Evolutionary conservation across 2,329 filamentous ascomycete species (phyloP).

Genomic region (Coniella lustricola): DNA sequence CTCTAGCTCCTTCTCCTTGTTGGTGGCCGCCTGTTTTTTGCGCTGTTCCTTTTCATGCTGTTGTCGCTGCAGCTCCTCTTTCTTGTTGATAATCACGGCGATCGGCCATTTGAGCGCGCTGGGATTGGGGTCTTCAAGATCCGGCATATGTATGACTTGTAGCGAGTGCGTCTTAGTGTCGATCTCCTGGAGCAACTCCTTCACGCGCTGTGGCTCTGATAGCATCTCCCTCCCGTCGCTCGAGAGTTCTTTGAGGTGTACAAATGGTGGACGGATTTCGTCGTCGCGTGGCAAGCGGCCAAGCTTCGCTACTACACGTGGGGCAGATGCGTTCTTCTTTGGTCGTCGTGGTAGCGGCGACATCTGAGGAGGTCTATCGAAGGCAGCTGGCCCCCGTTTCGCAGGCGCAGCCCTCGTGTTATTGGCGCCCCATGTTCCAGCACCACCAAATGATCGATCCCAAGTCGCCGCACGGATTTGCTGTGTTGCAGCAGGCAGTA

Average conservation of each 20-base stretch:
- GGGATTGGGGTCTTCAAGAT: conserved; percentile 23
- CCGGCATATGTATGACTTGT: conserved; percentile 34
- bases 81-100: conserved; percentile 63
- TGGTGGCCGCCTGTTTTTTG: conserved; percentile 34
- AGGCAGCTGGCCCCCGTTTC: background rate
- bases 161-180: conserved; percentile 30
- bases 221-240: conserved; percentile 31
- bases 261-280: conserved; percentile 36
- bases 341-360: background rate
- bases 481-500: conserved; percentile 1
- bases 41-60: conserved; percentile 37
- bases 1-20: conserved; percentile 67
- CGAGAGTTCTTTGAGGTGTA: conserved; percentile 31
- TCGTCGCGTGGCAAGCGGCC: conserved; percentile 34
- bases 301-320: conserved; percentile 13
- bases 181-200: conserved; percentile 34
- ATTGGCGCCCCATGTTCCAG: background rate
- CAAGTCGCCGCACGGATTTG: conserved; percentile 6
- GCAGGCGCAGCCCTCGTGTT: background rate
- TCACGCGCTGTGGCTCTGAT: conserved; percentile 31
- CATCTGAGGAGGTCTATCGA: background rate
- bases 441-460: background rate
- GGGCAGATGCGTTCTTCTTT: conserved; percentile 22
- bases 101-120: conserved; percentile 40
- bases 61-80: conserved; percentile 35